A percentile compares a stretch with the other conserved stretches of the same genome.
These are phyloP conservation scores for Perilla frutescens DNA, from an alignment of 257 asterid species.

Conservation along the genomic window DNA sequence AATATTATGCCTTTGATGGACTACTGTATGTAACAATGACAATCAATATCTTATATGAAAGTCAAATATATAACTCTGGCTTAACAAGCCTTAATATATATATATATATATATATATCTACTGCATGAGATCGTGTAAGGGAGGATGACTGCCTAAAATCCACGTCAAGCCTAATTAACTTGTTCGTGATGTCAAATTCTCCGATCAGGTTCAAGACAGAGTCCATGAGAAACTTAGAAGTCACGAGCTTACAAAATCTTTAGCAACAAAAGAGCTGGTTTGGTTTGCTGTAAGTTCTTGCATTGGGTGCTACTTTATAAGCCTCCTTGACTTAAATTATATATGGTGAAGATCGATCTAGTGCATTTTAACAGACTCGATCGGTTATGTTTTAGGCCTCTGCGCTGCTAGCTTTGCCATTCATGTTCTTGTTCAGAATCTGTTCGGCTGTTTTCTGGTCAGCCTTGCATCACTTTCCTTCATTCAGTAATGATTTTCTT, in stretches of 20 bases:
- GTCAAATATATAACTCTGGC: neutral
- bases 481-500: neutral
- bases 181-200: slow-evolving; percentile 2
- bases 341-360: too few relatives aligned
- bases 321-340: neutral
- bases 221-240: slow-evolving; percentile 65
- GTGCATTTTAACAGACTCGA: too few relatives aligned
- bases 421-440: slow-evolving; percentile 51
- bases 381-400: slow-evolving; percentile 63
- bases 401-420: slow-evolving; percentile 73
- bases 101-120: too few relatives aligned
- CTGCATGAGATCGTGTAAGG: too few relatives aligned
- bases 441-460: slow-evolving; percentile 60
- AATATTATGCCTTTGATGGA: neutral
- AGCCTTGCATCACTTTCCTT: slow-evolving; percentile 32
- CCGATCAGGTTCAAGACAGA: slow-evolving; percentile 61
- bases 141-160: too few relatives aligned
- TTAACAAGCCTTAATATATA: neutral
- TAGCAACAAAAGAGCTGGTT: slow-evolving; percentile 78
- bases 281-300: slow-evolving; percentile 75
- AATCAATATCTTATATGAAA: too few relatives aligned
- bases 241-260: slow-evolving; percentile 64
- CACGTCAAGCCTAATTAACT: neutral
- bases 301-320: slow-evolving; percentile 12
- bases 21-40: neutral